phyloP scores from a whole-genome alignment of 2,329 filamentous ascomycete species.

The Colletotrichum australisinense region DNA sequence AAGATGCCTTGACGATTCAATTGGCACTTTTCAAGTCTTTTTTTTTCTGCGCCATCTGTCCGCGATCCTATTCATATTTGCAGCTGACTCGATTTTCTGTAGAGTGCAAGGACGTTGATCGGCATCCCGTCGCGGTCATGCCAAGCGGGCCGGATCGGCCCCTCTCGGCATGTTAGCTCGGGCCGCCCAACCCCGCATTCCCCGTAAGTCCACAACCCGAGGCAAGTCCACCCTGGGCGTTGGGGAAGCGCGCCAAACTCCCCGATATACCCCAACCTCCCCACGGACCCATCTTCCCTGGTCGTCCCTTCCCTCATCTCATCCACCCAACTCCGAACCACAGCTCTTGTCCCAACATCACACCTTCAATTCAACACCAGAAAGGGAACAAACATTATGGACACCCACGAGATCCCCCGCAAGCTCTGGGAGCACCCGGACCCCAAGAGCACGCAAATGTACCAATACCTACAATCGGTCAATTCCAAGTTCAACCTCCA shows the following conservation, averaged over 20 bases:
- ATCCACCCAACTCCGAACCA: neutral
- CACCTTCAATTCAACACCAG: neutral
- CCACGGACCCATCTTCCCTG: neutral
- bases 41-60: too few relatives aligned
- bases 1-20: too few relatives aligned
- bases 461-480: constrained; percentile 72
- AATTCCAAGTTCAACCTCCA: constrained; percentile 68
- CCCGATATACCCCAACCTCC: constrained; percentile 5
- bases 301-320: neutral
- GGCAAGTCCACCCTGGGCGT: constrained; percentile 25
- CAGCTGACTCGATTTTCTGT: too few relatives aligned
- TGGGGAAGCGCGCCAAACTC: constrained; percentile 25
- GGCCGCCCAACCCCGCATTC: constrained; percentile 31
- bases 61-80: too few relatives aligned
- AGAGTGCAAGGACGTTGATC: neutral
- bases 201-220: constrained; percentile 29
- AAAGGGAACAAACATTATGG: constrained; percentile 40
- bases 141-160: neutral
- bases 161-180: constrained; percentile 17
- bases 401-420: constrained; percentile 55
- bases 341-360: neutral
- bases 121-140: neutral
- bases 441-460: constrained; percentile 72
- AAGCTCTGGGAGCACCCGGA: constrained; percentile 77
- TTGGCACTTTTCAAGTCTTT: too few relatives aligned